Conservation (phyloP, 345 rosid species). For the Kernera saxatilis region DNA sequence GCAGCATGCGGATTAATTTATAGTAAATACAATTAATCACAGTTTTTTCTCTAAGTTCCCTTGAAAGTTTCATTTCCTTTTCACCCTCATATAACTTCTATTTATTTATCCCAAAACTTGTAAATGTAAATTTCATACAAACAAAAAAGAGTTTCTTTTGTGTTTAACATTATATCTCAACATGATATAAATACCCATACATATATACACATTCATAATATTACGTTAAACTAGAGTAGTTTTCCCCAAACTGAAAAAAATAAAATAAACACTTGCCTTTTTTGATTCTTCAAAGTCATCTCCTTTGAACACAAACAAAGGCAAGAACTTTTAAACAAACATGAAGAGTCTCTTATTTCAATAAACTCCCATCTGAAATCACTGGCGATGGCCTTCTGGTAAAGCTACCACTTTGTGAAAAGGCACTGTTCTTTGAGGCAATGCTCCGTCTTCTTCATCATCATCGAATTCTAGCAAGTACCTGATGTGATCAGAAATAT, state of each 20-base stretch:
- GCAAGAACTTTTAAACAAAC: slow-evolving; percentile 4
- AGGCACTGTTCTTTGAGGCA: slow-evolving; percentile 84
- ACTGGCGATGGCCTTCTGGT: slow-evolving; percentile 83
- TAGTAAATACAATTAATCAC: too few relatives aligned
- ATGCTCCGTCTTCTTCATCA: slow-evolving; percentile 91
- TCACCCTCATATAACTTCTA: too few relatives aligned
- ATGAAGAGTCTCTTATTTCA: neutral
- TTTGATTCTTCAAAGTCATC: slow-evolving; percentile 11
- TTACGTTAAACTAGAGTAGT: slow-evolving; percentile 6
- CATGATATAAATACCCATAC: neutral
- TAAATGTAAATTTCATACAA: neutral
- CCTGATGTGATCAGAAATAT: slow-evolving; percentile 33
- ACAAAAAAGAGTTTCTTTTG: neutral
- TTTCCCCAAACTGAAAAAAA: neutral
- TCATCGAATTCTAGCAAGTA: slow-evolving; percentile 91
- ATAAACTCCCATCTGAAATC: slow-evolving; percentile 20
- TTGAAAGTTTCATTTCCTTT: too few relatives aligned
- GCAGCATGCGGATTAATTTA: too few relatives aligned
- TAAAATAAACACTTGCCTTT: neutral
- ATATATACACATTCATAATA: slow-evolving; percentile 16
- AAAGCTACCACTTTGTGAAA: slow-evolving; percentile 74
- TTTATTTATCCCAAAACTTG: neutral
- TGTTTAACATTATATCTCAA: neutral
- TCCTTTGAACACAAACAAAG: neutral
- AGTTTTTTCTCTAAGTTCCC: too few relatives aligned